Evolutionary conservation across 192 early-diverging fungal genomes (phyloP), one percentile per base, ranked within the genome.

Genomic region (Dispira parvispora): DNA sequence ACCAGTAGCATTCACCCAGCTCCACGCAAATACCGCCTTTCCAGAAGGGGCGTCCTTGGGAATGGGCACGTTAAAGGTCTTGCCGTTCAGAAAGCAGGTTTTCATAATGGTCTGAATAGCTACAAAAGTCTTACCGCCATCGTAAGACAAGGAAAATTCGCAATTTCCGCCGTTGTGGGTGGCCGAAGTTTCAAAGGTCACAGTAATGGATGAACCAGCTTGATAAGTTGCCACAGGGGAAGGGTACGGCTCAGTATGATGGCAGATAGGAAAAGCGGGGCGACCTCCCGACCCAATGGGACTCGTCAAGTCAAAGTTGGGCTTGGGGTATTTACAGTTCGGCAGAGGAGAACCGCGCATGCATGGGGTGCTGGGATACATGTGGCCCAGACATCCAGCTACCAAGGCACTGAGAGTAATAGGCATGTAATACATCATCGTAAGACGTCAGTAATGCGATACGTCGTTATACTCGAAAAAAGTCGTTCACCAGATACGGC

Each of bases 141-240:
- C 74, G 58, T 62, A 65, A 13, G 71, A 73, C 21, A 76, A 46
- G 5, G 74, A 50, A 50, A 76, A 73, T 52, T 76, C 66, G 54
- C 74, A 73, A 63, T 76, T 68, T 14, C 74, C 74, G 11, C 71
- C 71, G 21, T 38, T 60, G 63, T 71, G 68, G 38, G 14, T 18
- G 11, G 62, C 61, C n/a, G n/a, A 47, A 25, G 14, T 73, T 45
- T 23, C 4, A 55, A 65, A 65, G 2, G 44, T 55, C 14, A 72
- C 45, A 9, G 42, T 14, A 5, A 65, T 27, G 20, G 43, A 57
- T 11, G 16, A 11, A 23, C 64, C 64, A 2, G 64, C 64, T 4
- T 18, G 23, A 18, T n/a, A 58, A 8, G 56, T 65, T 0, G 67
- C 54, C 54, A 42, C 44, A 0, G 69, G 64, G 0, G 38, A 62